Percentiles rank a stretch among this genome's conserved stretches.
phyloP scores from a whole-genome alignment of 2,329 filamentous ascomycete species.

The Phaeosphaeriaceae sp. region DNA sequence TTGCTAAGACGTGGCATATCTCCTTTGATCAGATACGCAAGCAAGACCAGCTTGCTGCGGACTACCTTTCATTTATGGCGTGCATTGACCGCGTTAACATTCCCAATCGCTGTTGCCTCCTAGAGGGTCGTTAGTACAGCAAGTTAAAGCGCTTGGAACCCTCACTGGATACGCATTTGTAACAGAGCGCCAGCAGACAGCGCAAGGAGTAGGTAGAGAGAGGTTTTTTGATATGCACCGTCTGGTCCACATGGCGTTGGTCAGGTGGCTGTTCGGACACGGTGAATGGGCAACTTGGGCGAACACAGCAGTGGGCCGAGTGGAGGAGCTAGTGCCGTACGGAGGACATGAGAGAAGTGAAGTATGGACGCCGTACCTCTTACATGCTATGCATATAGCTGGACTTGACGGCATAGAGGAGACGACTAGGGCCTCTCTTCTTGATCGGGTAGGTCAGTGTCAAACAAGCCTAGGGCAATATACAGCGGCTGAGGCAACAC shows the following conservation, averaged over 20 bases:
- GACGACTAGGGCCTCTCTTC: too few relatives aligned
- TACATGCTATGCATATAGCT: neutral
- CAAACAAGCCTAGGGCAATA: too few relatives aligned
- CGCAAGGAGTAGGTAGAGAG: conserved; percentile 1
- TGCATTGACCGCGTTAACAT: conserved; percentile 42
- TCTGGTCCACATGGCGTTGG: neutral
- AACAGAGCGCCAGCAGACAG: conserved; percentile 14
- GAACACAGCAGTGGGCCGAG: neutral
- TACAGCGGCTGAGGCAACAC: too few relatives aligned
- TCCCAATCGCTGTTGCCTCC: conserved; percentile 40
- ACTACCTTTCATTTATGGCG: too few relatives aligned
- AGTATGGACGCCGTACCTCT: neutral
- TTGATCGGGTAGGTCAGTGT: too few relatives aligned
- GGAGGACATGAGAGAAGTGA: neutral
- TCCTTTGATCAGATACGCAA: conserved; percentile 47
- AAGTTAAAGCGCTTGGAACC: conserved; percentile 38
- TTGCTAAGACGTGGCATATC: conserved; percentile 48
- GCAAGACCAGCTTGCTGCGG: conserved; percentile 38
- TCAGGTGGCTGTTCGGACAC: neutral
- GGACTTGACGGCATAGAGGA: too few relatives aligned
- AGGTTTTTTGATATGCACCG: neutral
- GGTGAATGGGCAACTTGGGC: neutral
- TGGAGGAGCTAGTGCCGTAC: neutral
- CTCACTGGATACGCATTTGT: conserved; percentile 45
- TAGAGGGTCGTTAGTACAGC: conserved; percentile 23